These are phyloP conservation scores for Aspergillus clavatus DNA, from an alignment of 2,329 filamentous ascomycete genomes.

Conservation along the genomic window DNA sequence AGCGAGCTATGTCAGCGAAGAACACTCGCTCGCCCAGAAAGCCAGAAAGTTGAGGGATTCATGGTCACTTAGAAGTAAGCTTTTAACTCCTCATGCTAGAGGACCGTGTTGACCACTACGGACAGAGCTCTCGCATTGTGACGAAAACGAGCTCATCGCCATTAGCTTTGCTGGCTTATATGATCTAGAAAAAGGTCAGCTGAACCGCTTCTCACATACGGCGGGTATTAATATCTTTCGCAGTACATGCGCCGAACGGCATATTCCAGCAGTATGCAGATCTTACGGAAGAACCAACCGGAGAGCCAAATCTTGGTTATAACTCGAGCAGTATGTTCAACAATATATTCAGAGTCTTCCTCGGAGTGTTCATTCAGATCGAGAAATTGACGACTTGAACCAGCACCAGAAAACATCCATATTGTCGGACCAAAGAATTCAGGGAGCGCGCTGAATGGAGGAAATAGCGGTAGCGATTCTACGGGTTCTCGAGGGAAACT, in stretches of 20 bases:
- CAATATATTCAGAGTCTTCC: background rate
- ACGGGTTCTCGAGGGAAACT: slow-evolving; percentile 11
- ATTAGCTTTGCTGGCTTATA: slow-evolving; percentile 27
- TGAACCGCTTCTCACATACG: background rate
- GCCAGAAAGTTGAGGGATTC: slow-evolving; percentile 24
- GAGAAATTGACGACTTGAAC: background rate
- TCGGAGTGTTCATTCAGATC: background rate
- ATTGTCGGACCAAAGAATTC: slow-evolving; percentile 10
- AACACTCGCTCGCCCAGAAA: slow-evolving; percentile 19
- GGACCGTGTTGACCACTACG: slow-evolving; percentile 2
- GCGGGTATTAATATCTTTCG: slow-evolving; percentile 4
- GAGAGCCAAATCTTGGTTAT: slow-evolving; percentile 13
- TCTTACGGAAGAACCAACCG: slow-evolving; percentile 3
- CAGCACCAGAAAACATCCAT: slow-evolving; percentile 8
- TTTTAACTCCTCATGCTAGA: background rate
- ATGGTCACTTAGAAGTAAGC: slow-evolving; percentile 25
- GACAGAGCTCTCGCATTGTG: slow-evolving; percentile 22
- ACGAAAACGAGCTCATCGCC: slow-evolving; percentile 28
- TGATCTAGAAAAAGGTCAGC: slow-evolving; percentile 25
- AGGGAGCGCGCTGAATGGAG: slow-evolving; percentile 15
- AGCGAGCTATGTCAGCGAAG: slow-evolving; percentile 5
- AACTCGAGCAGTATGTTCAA: slow-evolving; percentile 14
- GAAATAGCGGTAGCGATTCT: slow-evolving; percentile 5
- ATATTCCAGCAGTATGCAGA: slow-evolving; percentile 16
- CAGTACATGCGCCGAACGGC: slow-evolving; percentile 26